A percentile compares a stretch with the other conserved stretches of the same genome.
Conservation (phyloP, 1,139 yeast species). For the Ashbya aceris region DNA sequence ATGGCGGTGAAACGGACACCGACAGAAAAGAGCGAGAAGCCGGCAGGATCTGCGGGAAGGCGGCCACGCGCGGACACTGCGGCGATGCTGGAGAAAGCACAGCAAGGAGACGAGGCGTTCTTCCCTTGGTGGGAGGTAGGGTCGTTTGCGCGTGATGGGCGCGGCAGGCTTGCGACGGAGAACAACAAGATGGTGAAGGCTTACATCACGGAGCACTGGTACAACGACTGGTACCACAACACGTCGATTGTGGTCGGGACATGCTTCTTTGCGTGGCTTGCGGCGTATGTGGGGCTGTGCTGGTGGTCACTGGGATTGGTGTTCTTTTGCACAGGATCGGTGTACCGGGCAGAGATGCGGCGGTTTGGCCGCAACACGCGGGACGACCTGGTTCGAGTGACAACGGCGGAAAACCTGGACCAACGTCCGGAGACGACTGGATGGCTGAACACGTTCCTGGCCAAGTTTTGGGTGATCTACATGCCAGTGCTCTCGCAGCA, state of each 20-base stretch:
- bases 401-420: conserved; percentile 52
- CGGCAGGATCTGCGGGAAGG: too few relatives aligned
- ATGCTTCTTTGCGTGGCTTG: conserved; percentile 61
- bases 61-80: conserved; percentile 7
- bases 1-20: too few relatives aligned
- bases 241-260: conserved; percentile 55
- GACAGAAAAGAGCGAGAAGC: too few relatives aligned
- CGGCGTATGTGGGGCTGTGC: conserved; percentile 43
- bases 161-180: conserved; percentile 15
- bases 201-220: conserved; percentile 60
- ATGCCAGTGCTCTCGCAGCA: conserved; percentile 80
- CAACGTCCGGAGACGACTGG: conserved; percentile 62
- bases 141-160: conserved; percentile 30
- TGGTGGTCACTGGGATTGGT: conserved; percentile 45
- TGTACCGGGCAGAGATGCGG: conserved; percentile 60
- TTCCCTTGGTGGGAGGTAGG: conserved; percentile 39
- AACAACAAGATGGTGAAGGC: conserved; percentile 37
- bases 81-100: conserved; percentile 10
- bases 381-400: conserved; percentile 61
- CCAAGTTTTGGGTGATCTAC: conserved; percentile 76
- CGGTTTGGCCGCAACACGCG: conserved; percentile 63
- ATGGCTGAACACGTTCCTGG: conserved; percentile 69
- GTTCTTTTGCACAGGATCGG: conserved; percentile 51
- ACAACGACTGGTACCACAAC: conserved; percentile 67
- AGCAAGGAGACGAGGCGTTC: conserved; percentile 11